phyloP scores from a whole-genome alignment of 78 protist genomes.

The Salpingoeca rosetta region DNA sequence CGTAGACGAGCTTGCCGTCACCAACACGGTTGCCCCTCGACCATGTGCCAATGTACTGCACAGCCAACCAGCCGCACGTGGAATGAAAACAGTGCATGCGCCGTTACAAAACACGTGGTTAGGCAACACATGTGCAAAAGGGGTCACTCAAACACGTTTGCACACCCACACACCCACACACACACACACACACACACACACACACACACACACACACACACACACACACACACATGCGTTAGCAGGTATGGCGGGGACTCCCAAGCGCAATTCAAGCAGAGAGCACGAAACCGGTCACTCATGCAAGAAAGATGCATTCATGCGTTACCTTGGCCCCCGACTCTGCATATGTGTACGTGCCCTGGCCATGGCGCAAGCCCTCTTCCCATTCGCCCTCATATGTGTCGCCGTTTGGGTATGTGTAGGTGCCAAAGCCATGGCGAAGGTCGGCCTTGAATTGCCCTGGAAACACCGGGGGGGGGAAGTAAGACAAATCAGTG shows the following conservation, averaged over 20 bases:
- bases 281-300: too few species aligned
- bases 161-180: not conserved
- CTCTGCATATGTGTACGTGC: not conserved
- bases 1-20: not conserved
- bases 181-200: too few species aligned
- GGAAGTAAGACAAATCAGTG: too few species aligned
- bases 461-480: too few species aligned
- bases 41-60: not conserved
- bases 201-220: too few species aligned
- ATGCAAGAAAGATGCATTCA: too few species aligned
- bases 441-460: not conserved
- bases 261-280: too few species aligned
- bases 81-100: too few species aligned
- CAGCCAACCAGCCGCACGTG: too few species aligned
- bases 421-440: not conserved
- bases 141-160: not conserved
- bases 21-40: not conserved
- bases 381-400: not conserved
- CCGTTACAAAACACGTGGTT: not conserved
- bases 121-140: not conserved
- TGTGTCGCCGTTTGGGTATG: not conserved
- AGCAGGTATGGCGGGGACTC: too few species aligned
- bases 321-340: not conserved
- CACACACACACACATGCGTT: too few species aligned
- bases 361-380: not conserved